Base-by-base conservation (phyloP, 2,329 filamentous ascomycete species). In the Neurospora sp. region DNA sequence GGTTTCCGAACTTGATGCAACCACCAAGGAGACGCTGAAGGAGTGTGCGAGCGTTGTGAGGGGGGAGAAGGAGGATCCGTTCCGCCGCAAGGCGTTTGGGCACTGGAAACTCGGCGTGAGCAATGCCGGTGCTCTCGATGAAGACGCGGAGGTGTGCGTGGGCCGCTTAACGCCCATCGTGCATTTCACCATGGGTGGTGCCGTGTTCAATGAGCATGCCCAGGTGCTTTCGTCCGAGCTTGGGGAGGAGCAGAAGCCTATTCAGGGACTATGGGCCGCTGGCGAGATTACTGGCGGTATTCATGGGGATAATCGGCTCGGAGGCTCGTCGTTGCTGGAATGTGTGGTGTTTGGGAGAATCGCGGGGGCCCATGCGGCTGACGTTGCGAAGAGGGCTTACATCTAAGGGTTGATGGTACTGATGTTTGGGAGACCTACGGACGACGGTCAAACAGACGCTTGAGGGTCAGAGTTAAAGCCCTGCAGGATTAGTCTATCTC, bases 171-270 rank as follows among this genome's bases (percentile, higher is more conserved):
- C 88, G 4, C 88, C 88, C 0, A 86, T 90, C 0, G 82, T 87
- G 2, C 88, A 90, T 74, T 90, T 90, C 74, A 90, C 88, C 1
- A 90, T 90, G 88, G 88, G 88, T 4, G 88, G 88, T 0, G 87
- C 85, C 0, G 80, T 84, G 2, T 87, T 90, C 72, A 85, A 87
- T 73, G 79, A 84, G 6, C 79, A 82, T 65, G 82, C 83, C 0
- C 83, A 85, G 72, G 83, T 90, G 0, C 74, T 90, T 12, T 77
- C 81, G 28, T 74, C 76, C 8, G 74, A 78, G 2, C 77, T 74
- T 0, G 75, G 74, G 6, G 75, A 74, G 4, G 75, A 78, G 2
- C 76, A 81, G 12, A 76, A 76, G 39, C 82, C 82, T 0, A 85
- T 90, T 40, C 75, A 80, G 3, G 88, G 88, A 0, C 73, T 90